These are phyloP conservation scores for Dalechampia spathulata DNA, from an alignment of 441 rosid genomes.

Conservation along the genomic window DNA sequence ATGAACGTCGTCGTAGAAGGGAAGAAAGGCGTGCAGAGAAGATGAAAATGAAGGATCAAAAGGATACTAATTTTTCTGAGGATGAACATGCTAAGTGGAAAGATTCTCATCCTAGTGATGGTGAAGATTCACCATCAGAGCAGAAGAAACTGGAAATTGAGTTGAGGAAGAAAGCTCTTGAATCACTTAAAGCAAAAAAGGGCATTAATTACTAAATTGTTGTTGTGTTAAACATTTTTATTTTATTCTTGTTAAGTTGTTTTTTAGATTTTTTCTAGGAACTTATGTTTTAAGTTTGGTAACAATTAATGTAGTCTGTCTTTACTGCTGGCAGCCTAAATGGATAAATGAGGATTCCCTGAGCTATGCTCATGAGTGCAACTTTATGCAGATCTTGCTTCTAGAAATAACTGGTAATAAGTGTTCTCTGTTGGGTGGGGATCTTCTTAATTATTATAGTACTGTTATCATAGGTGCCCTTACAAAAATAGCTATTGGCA, in stretches of 20 bases:
- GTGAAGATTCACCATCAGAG: conserved; percentile 42
- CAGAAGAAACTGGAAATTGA: conserved; percentile 92
- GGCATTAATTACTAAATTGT: conserved; percentile 44
- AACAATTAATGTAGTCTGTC: conserved; percentile 52
- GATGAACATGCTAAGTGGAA: conserved; percentile 33
- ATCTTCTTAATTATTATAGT: conserved; percentile 12
- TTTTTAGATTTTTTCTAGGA: conserved; percentile 25
- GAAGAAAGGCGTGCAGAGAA: conserved; percentile 75
- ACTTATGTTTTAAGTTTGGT: conserved; percentile 27
- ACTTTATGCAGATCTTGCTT: conserved; percentile 68
- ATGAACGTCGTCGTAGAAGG: conserved; percentile 68
- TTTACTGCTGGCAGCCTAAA: conserved; percentile 88
- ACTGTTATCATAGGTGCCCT: background rate
- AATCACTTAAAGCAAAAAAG: conserved; percentile 95
- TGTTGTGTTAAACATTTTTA: conserved; percentile 18
- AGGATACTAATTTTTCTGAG: conserved; percentile 44
- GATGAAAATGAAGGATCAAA: conserved; percentile 44
- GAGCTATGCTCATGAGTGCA: conserved; percentile 76
- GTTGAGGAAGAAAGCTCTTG: conserved; percentile 88
- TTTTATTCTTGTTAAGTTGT: conserved; percentile 24
- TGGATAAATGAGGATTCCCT: conserved; percentile 79
- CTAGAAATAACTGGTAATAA: conserved; percentile 73
- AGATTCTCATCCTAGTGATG: conserved; percentile 30
- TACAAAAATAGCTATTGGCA: conserved; percentile 2
- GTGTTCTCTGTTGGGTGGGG: conserved; percentile 37